A percentile compares a stretch with the other conserved stretches of the same genome.
Conservation (phyloP, 2,329 filamentous ascomycete genomes). For the Magnaporthales sp. region DNA sequence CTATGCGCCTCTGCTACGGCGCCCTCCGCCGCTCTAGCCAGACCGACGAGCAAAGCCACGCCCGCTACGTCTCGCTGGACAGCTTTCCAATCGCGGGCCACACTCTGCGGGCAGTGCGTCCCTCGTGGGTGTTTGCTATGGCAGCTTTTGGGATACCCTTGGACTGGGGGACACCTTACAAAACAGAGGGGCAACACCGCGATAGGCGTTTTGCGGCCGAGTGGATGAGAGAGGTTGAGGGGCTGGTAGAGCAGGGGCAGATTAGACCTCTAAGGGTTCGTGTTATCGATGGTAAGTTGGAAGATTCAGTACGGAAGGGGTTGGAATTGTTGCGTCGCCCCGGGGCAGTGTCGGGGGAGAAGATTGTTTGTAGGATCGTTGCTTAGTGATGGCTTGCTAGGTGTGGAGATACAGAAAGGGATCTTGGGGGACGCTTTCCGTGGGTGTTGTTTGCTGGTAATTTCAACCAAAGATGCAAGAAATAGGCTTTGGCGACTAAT, state of each 20-base stretch:
- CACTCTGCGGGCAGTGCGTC: constrained; percentile 3
- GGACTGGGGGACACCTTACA: constrained; percentile 3
- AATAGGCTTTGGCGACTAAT: too few relatives aligned
- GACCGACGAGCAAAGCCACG: not conserved
- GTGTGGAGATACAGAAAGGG: too few relatives aligned
- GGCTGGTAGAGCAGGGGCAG: not conserved
- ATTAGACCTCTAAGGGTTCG: not conserved
- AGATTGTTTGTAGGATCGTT: not conserved
- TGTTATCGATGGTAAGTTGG: not conserved
- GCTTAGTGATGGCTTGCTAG: too few relatives aligned
- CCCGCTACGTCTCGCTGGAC: constrained; percentile 3
- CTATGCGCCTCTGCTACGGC: constrained; percentile 22
- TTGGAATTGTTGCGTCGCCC: not conserved
- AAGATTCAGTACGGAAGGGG: not conserved
- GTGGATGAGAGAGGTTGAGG: not conserved
- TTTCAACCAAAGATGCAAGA: too few relatives aligned
- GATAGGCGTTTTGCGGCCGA: not conserved
- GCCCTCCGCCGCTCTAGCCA: not conserved
- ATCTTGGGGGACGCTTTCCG: too few relatives aligned
- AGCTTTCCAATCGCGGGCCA: not conserved
- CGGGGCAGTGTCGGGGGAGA: not conserved
- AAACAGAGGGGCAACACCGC: not conserved
- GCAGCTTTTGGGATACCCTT: not conserved
- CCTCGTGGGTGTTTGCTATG: constrained; percentile 7
- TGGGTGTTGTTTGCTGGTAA: too few relatives aligned